Percentiles rank a stretch among this genome's conserved stretches.
These are phyloP conservation scores for Scortechinia acanthostroma DNA, from an alignment of 2,329 filamentous ascomycete genomes.

Conservation along the genomic window DNA sequence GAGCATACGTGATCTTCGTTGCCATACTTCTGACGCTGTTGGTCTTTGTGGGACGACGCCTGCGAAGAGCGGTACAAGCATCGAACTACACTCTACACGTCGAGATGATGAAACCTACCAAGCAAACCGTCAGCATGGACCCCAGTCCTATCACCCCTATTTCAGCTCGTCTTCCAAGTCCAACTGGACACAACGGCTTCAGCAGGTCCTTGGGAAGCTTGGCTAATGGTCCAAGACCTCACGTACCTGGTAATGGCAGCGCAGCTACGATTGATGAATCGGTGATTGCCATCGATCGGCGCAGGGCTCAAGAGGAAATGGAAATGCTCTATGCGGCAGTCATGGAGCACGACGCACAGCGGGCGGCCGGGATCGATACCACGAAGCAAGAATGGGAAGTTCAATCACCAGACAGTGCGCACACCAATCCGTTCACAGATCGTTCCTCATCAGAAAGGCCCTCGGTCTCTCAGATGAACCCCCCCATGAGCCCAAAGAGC, in stretches of 20 bases:
- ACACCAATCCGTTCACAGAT: neutral
- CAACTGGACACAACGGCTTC: neutral
- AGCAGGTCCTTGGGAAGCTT: neutral
- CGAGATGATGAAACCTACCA: neutral
- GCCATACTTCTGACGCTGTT: neutral
- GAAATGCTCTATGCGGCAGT: constrained; percentile 1
- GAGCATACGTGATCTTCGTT: neutral
- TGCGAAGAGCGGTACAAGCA: neutral
- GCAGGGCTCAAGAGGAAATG: neutral
- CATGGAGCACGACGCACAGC: constrained; percentile 1
- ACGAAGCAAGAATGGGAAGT: neutral
- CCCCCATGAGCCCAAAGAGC: neutral
- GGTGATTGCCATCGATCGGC: neutral
- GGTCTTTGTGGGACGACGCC: neutral
- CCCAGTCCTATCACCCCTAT: neutral
- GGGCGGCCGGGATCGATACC: neutral
- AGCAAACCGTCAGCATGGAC: neutral
- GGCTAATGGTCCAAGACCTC: neutral
- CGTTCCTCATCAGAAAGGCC: neutral
- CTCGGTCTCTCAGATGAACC: neutral
- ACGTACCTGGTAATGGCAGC: neutral
- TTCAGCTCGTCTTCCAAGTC: neutral
- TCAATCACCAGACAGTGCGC: neutral
- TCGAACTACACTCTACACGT: neutral
- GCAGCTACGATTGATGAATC: neutral